Conservation (phyloP, 2,329 filamentous ascomycete genomes). For the Rhynchosporium agropyri region DNA sequence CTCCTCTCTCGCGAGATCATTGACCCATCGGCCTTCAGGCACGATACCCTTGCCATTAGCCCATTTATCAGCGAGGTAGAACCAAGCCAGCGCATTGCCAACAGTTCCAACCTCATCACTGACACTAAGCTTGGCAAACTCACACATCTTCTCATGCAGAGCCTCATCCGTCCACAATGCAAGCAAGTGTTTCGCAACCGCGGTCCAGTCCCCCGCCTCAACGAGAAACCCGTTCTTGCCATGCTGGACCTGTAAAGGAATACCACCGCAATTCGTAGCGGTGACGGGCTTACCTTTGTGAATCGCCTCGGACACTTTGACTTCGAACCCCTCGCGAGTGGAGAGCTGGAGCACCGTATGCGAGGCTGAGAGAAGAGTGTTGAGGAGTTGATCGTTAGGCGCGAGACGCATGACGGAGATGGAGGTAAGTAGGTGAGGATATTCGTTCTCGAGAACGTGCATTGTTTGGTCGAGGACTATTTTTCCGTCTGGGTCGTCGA, state of each 20-base stretch:
- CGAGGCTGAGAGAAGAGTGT: slow-evolving; percentile 72
- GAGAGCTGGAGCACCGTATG: slow-evolving; percentile 78
- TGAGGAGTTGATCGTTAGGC: slow-evolving; percentile 79
- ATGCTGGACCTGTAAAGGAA: slow-evolving; percentile 76
- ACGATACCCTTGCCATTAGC: slow-evolving; percentile 56
- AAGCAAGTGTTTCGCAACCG: slow-evolving; percentile 68
- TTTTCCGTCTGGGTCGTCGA: slow-evolving; percentile 77
- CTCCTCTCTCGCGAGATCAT: slow-evolving; percentile 71
- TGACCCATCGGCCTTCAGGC: slow-evolving; percentile 69
- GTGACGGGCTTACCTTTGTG: slow-evolving; percentile 81
- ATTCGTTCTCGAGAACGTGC: slow-evolving; percentile 63
- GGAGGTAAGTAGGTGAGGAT: slow-evolving; percentile 62
- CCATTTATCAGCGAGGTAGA: slow-evolving; percentile 73
- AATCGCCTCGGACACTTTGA: slow-evolving; percentile 82
- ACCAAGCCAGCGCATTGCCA: slow-evolving; percentile 75
- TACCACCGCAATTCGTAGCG: slow-evolving; percentile 74
- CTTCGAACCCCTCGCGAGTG: slow-evolving; percentile 81
- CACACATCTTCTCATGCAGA: slow-evolving; percentile 67
- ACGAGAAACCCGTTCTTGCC: slow-evolving; percentile 75
- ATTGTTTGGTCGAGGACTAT: slow-evolving; percentile 74
- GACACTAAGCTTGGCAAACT: slow-evolving; percentile 65
- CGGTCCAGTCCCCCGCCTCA: slow-evolving; percentile 67
- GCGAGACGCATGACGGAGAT: slow-evolving; percentile 77
- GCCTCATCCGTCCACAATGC: slow-evolving; percentile 66
- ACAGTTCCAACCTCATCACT: slow-evolving; percentile 83